Evolutionary conservation across 2,329 filamentous ascomycete genomes (phyloP), one percentile per base, ranked within the genome.

Genomic region (Penicillium occitanis): DNA sequence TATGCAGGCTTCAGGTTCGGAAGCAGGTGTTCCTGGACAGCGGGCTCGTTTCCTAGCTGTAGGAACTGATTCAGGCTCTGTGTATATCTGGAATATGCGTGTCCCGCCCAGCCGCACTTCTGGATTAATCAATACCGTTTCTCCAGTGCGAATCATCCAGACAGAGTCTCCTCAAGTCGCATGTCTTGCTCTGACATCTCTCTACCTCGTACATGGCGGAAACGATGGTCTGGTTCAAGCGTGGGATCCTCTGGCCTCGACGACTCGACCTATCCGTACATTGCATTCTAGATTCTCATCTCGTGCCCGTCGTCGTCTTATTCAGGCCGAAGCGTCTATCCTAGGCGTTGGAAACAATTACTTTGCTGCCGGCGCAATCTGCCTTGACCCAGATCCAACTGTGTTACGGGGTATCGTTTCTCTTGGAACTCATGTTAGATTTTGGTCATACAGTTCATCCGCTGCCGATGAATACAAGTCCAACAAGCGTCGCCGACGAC

Each of bases 161-260:
- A 98, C 95, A 0, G 92, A 96, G 55, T 98, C 94, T 0, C 93
- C 94, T 0, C 87, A 92, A 74, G 88, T 98, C 19, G 91, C 93
- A 0, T 92, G 89, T 68, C 78, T 99, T 17, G 95, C 90, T 5
- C 77, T 97, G 57, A 92, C 93, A 1, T 91, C 92, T 1, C 82
- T 99, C 17, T 96, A 96, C 74, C 80, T 99, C 17, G 91, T 98
- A 6, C 92, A 97, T 75, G 95, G 95, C 60, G 95, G 95, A 30
- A 97, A 91, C 70, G 95, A 99, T 78, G 94, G 95, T 0, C 86
- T 98, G 2, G 94, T 97, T 4, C 95, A 98, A 77, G 91, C 93
- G 5, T 99, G 95, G 95, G 95, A 99, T 80, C 91, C 91, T n/a
- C 82, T 99, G 57, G 92, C 90, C 0, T 98, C 94, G 1, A 90